Base-by-base conservation (phyloP, 1,284 basidiomycete species). In the Cutaneotrichosporon cutaneum region DNA sequence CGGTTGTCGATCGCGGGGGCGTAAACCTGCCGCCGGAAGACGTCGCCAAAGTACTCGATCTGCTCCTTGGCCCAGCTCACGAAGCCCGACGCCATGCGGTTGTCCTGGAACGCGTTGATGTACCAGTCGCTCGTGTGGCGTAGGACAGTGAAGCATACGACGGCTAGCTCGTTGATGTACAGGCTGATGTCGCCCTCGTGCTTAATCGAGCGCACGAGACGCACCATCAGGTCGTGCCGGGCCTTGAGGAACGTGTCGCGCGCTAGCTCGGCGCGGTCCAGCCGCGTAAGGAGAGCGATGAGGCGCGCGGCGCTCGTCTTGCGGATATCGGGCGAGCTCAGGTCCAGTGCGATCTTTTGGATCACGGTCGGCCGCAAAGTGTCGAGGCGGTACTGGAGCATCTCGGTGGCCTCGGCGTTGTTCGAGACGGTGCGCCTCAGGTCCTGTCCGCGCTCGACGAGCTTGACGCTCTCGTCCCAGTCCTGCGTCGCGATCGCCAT, bases 121-220 rank as follows among this genome's bases (percentile, higher is more conserved):
- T 93, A 99, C 96, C 95, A 99, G 77, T 99, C 95, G 45, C 90
- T 90, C 1, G 94, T 97, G 74, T 99, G 76, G 22, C 77, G 70
- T 21, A 80, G 64, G 16, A 80, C 69, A 11, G 78, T 80, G 58
- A 80, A 81, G 52, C 74, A 78, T 11, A 81, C 78, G 21, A 80
- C 71, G 10, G 76, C 75, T 26, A 81, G 67, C 62, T 80, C 79
- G 62, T 71, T 72, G 58, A 81, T 72, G 60, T 80, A 81, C 13
- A 77, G 67, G 22, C 67, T 70, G 59, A 78, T 74, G 70, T 95
- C 88, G 1, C 95, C 95, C 71, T 97, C 93, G 70, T 94, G 95
- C 58, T 86, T 85, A 73, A 98, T 96, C 72, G 87, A 87, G 48
- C 94, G 83, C 14, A 92, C 86, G 44, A 92, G 85, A 52, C 85